Conservation (phyloP, 2,329 filamentous ascomycete genomes). For the Xylaria sp. region DNA sequence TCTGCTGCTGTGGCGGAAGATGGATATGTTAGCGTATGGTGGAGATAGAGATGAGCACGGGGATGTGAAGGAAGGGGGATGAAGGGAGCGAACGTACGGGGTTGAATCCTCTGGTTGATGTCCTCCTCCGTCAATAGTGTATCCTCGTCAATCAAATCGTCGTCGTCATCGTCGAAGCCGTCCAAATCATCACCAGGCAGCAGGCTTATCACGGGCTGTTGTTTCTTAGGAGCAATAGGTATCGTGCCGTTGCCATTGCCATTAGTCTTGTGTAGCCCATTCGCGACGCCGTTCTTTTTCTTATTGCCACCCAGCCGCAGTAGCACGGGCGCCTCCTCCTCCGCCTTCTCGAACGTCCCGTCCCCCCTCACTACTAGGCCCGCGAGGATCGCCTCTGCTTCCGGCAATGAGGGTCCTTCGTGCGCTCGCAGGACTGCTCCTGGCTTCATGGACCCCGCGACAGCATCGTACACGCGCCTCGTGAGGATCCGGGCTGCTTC, state of each 20-base stretch:
- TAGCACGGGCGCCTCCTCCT: constrained; percentile 67
- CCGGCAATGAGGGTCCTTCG: constrained; percentile 67
- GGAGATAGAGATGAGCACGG: background rate
- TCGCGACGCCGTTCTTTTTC: constrained; percentile 53
- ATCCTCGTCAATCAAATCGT: constrained; percentile 93
- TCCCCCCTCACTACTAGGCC: constrained; percentile 74
- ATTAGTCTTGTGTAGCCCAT: constrained; percentile 23
- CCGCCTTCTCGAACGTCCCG: constrained; percentile 77
- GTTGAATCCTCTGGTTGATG: constrained; percentile 77
- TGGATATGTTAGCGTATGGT: constrained; percentile 41
- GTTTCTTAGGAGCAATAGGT: constrained; percentile 50
- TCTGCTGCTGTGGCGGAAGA: constrained; percentile 70
- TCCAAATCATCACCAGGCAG: constrained; percentile 69
- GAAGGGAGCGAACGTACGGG: constrained; percentile 72
- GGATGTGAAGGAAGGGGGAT: background rate
- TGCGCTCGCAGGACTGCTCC: constrained; percentile 77
- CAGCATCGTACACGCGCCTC: constrained; percentile 72
- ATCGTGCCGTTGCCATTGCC: background rate
- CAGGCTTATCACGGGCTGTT: constrained; percentile 72
- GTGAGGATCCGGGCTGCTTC: constrained; percentile 74
- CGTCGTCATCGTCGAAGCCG: constrained; percentile 76
- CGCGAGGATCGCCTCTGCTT: constrained; percentile 80
- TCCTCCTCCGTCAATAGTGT: constrained; percentile 87
- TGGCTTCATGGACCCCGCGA: constrained; percentile 77
- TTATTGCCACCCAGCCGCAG: constrained; percentile 73